phyloP scores from a whole-genome alignment of 1,284 basidiomycete genomes.

The Ceraceosorus guamensis region DNA sequence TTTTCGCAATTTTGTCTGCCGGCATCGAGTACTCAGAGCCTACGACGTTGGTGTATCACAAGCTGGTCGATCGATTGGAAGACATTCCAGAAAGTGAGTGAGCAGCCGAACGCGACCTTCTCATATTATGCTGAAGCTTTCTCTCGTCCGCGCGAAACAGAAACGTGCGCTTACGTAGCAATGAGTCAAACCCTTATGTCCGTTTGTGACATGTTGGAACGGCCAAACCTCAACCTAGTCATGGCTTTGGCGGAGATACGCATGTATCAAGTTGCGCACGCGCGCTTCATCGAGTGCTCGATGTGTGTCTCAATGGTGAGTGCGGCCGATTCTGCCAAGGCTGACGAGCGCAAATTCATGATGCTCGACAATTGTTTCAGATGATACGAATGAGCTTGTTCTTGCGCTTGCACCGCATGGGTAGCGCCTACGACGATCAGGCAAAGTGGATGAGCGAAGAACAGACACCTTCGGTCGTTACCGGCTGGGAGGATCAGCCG shows the following conservation, averaged over 20 bases:
- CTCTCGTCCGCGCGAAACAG: background rate
- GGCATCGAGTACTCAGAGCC: background rate
- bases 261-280: background rate
- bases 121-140: no score
- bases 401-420: background rate
- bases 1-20: background rate
- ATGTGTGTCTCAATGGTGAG: background rate
- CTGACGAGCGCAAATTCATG: no score
- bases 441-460: no score
- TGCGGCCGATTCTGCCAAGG: no score
- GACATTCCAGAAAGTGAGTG: no score
- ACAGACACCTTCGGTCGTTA: no score
- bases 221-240: slow-evolving; percentile 6
- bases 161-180: background rate
- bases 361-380: no score
- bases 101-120: no score
- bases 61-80: no score
- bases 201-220: background rate
- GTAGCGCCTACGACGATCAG: background rate
- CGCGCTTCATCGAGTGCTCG: background rate
- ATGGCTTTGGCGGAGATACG: background rate
- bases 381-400: background rate
- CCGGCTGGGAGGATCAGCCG: no score
- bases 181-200: background rate
- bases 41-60: background rate